Percentiles rank a stretch among this genome's conserved stretches.
phyloP scores from a whole-genome alignment of 805 yeast genomes.

The Schwanniomyces polymorphus region DNA sequence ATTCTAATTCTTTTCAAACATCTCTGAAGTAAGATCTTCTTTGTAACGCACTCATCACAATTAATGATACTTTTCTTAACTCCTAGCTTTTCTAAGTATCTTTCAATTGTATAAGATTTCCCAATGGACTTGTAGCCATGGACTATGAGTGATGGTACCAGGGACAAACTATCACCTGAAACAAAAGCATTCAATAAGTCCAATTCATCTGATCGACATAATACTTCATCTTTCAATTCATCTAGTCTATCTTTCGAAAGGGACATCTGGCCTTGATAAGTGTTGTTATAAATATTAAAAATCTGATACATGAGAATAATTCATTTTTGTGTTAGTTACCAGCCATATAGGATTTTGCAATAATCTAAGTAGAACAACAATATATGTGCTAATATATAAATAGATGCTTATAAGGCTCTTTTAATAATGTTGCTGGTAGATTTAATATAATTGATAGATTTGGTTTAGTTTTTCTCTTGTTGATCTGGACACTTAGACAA shows the following conservation, averaged over 20 bases:
- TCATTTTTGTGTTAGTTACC: too few relatives aligned
- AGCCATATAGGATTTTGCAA: neutral
- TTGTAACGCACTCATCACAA: constrained; percentile 47
- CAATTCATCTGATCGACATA: constrained; percentile 34
- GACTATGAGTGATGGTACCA: constrained; percentile 39
- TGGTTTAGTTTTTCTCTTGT: too few relatives aligned
- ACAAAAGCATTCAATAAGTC: constrained; percentile 36
- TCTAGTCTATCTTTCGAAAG: neutral
- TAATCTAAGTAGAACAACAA: neutral
- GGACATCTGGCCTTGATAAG: neutral
- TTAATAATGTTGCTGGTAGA: neutral
- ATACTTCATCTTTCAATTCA: constrained; percentile 12
- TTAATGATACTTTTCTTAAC: constrained; percentile 30
- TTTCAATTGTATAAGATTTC: constrained; percentile 38
- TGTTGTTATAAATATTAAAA: neutral
- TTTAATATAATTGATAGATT: too few relatives aligned
- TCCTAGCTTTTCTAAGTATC: constrained; percentile 26
- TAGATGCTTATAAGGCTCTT: too few relatives aligned
- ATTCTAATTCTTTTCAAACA: constrained; percentile 36
- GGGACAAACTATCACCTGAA: constrained; percentile 19
- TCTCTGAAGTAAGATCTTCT: constrained; percentile 40
- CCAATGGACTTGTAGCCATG: constrained; percentile 54
- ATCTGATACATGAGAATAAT: neutral
- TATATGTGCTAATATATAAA: neutral
- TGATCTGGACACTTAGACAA: too few relatives aligned